Evolutionary conservation across 2,329 filamentous ascomycete genomes (phyloP), one percentile per base, ranked within the genome.

Genomic region (Colletotrichum eleusines): DNA sequence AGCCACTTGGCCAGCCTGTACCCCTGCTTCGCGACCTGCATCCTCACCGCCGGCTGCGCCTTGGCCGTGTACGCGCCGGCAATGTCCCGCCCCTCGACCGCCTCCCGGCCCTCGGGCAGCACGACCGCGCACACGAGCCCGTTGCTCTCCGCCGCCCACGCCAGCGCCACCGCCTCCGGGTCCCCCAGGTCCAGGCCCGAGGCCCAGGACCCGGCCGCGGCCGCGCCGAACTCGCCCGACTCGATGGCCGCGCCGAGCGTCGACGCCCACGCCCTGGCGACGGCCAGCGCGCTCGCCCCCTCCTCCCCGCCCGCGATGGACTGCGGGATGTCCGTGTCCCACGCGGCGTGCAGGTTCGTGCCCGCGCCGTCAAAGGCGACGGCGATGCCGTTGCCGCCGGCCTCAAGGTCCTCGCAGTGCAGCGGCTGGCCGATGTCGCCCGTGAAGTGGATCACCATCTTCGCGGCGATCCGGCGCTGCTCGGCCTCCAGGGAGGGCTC

Each of bases 271-370:
- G 76, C 72, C 75, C 79, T 78, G 2, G 82, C 83, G 3, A 79
- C 76, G 28, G 78, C 55, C 51, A 81, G 74, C 4, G 75, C 76
- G 35, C 75, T 76, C 71, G 81, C 81, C 65, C 82, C 82, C 1
- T 80, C 81, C 65, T 82, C 82, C 1, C 79, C 81, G 66, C 82
- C 82, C 1, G 80, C 81, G 77, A 62, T 79, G 66, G 60, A 79
- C 75, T 88, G 83, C 14, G 87, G 85, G 72, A 90, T 89, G 60
- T 84, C 80, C 7, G 85, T 88, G 76, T 91, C 89, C 89, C 89
- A 91, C 61, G 87, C 82, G 5, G 85, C 77, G 77, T 91, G 89
- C 7, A 91, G 82, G 76, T 91, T 91, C 35, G 86, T 87, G 46
- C 76, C 74, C 31, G 83, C 80, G 18, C 84, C 82, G 63, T 84